Evolutionary conservation across 1,139 yeast species (phyloP).

Genomic region (Magnusiomyces tetraspermus): DNA sequence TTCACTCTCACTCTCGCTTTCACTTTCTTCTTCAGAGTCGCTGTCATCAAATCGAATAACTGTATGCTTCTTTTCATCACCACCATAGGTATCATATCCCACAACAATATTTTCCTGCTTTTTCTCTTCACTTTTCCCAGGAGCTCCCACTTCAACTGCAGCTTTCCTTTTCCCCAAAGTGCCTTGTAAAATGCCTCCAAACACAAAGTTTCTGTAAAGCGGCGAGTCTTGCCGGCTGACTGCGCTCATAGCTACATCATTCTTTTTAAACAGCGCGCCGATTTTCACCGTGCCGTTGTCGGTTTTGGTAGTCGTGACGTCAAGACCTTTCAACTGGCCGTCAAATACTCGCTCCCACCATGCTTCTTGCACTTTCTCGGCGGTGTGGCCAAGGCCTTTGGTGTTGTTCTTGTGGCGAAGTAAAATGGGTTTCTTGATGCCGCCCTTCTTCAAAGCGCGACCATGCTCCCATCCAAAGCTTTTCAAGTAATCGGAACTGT

Average conservation of each 20-base stretch:
- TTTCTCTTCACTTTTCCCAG: neutral
- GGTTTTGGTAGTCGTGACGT: constrained; percentile 40
- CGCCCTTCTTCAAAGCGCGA: constrained; percentile 70
- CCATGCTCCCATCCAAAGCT: constrained; percentile 92
- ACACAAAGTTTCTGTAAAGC: constrained; percentile 58
- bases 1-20: neutral
- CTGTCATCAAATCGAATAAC: neutral
- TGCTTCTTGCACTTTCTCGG: constrained; percentile 44
- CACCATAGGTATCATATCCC: neutral
- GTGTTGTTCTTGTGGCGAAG: constrained; percentile 86
- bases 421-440: constrained; percentile 72
- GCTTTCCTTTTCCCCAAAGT: constrained; percentile 41
- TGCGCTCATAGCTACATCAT: constrained; percentile 27
- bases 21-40: neutral
- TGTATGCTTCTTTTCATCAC: neutral
- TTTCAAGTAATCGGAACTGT: constrained; percentile 61
- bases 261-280: constrained; percentile 28
- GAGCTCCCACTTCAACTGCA: neutral
- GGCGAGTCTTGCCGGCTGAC: constrained; percentile 35
- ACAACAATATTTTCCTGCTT: neutral
- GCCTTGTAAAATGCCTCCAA: constrained; percentile 77
- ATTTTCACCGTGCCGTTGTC: constrained; percentile 13
- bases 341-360: constrained; percentile 98
- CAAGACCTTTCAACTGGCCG: constrained; percentile 75
- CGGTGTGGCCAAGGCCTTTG: constrained; percentile 68